Percentiles rank a stretch among this genome's conserved stretches.
Evolutionary conservation across 2,329 filamentous ascomycete species (phyloP).

Genomic region (Microdochium paspali): DNA sequence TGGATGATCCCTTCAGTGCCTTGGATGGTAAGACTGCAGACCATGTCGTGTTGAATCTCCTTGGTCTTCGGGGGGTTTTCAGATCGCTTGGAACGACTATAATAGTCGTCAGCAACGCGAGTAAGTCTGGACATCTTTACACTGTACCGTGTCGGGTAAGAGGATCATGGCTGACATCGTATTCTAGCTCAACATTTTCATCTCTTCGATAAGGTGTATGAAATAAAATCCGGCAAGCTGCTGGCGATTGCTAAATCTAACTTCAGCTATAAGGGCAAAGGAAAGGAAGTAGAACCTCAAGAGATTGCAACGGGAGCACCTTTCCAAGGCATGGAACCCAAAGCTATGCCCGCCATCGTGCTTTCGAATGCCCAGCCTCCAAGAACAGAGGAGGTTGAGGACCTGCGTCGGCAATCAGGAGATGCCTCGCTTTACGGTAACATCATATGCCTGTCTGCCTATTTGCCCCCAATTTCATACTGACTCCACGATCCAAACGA

Average conservation of each 20-base stretch:
- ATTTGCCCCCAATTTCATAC: not conserved
- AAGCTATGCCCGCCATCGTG: no score
- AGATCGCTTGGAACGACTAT: slow-evolving; percentile 25
- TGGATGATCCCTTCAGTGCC: slow-evolving; percentile 37
- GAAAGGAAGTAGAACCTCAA: not conserved
- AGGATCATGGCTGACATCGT: no score
- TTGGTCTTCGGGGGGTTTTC: slow-evolving; percentile 30
- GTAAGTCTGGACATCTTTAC: no score
- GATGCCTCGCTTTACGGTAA: slow-evolving; percentile 26
- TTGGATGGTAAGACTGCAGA: slow-evolving; percentile 33
- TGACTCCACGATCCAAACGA: not conserved
- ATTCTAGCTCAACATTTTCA: not conserved
- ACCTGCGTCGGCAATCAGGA: slow-evolving; percentile 17
- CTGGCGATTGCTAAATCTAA: not conserved
- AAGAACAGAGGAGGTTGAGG: slow-evolving; percentile 4
- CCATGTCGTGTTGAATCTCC: slow-evolving; percentile 28
- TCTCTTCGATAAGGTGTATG: not conserved
- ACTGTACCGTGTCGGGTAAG: no score
- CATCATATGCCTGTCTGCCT: not conserved
- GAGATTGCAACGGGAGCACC: no score
- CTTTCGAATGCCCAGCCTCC: no score
- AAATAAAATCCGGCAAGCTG: not conserved
- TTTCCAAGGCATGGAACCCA: no score
- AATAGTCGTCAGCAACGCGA: not conserved
- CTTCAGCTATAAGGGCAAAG: not conserved